Evolutionary conservation across 495 filamentous ascomycete genomes (phyloP), one percentile per base, ranked within the genome.

Genomic region (Hypoxylon crocopeplum): DNA sequence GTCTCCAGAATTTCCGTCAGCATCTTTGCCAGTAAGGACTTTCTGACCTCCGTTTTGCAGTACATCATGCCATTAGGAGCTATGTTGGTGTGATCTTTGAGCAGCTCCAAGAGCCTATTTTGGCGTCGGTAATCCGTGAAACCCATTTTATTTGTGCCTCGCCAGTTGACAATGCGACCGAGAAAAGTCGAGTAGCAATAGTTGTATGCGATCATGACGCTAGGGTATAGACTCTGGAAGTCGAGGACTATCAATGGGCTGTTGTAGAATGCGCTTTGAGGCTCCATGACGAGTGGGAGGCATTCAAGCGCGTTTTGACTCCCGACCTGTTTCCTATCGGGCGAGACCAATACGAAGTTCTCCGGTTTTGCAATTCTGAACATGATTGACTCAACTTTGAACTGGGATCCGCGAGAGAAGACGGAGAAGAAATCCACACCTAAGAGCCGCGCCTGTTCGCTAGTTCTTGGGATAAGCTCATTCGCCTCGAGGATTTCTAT

Each of bases 171-270:
- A 24, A 93, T 84, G 40, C 94, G 85, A 2, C 94, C 94, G 6
- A 98, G 82, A 59, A 91, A 98, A 0, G 94, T 98, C 0, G 94
- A 98, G 71, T 98, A 98, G 76, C 94, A 98, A 74, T 97, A 97
- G 69, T 98, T 98, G 74, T 98, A 97, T 0, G 94, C 94, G 63
- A 98, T 97, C 92, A 98, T 98, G 40, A 98, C 86, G 67, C 92
- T 96, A 2, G 94, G 94, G 67, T 98, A 98, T 19, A 98, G 78
- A 21, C 90, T 94, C 69, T 98, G 95, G 60, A 98, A 98, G 73
- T 98, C 94, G 8, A 98, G 79, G 0, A 98, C 94, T 8, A 98
- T 67, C 10, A 98, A 68, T 0, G 94, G 94, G 54, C 90, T 93
- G 22, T 78, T 90, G 69, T 98, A 98, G 66, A 98, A 98, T 25